phyloP scores from a whole-genome alignment of 169 alveolate genomes.

The Plasmodium vinckei region DNA sequence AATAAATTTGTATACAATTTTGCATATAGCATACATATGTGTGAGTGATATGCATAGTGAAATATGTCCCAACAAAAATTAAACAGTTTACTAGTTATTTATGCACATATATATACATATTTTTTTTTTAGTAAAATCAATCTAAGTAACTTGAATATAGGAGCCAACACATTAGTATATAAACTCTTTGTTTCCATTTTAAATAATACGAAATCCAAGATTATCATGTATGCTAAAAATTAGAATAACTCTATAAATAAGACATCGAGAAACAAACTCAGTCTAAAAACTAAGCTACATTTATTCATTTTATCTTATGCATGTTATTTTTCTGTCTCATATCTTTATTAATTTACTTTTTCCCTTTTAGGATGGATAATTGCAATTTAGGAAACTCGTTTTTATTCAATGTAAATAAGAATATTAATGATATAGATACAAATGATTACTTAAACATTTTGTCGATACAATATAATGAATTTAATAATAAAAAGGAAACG shows the following conservation, averaged over 20 bases:
- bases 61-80: not conserved
- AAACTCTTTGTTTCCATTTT: conserved; percentile 41
- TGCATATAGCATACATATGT: not conserved
- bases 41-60: not conserved
- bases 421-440: conserved; percentile 14
- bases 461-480: conserved; percentile 39
- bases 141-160: conserved; percentile 43
- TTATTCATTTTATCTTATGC: too few relatives aligned
- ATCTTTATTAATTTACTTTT: not conserved
- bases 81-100: not conserved
- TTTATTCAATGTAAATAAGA: conserved; percentile 26
- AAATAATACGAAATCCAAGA: conserved; percentile 57
- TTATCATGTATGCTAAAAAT: conserved; percentile 25
- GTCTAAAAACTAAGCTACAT: too few relatives aligned
- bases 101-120: not conserved
- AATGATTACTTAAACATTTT: conserved; percentile 41
- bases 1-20: not conserved
- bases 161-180: conserved; percentile 10
- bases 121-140: conserved; percentile 51
- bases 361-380: conserved; percentile 37
- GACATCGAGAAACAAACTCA: too few relatives aligned
- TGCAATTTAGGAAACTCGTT: conserved; percentile 39
- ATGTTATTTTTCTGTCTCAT: too few relatives aligned
- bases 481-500: conserved; percentile 24
- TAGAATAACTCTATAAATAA: not conserved